Evolutionary conservation across 176 grass and related monocot genomes (phyloP).

Genomic region (Eleusine indica): DNA sequence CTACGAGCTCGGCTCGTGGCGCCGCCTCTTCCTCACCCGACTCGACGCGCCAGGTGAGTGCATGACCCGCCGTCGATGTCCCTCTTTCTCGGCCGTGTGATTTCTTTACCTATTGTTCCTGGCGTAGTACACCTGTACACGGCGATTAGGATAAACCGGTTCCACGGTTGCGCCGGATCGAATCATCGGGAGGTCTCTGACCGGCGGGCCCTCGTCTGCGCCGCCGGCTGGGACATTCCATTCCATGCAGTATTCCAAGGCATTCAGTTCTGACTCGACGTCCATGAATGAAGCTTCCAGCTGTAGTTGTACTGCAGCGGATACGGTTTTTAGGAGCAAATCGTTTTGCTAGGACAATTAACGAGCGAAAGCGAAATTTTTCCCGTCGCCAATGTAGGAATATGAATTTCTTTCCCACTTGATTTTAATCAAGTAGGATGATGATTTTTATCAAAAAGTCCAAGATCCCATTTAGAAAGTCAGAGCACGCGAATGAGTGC

Average conservation of each 20-base stretch:
- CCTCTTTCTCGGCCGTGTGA: not conserved
- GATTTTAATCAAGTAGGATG: not conserved
- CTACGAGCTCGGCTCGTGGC: slow-evolving; percentile 79
- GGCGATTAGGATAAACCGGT: not conserved
- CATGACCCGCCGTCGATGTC: too few relatives aligned
- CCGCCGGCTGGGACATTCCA: slow-evolving; percentile 20
- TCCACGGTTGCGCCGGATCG: not conserved
- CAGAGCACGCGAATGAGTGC: not conserved
- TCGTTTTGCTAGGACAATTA: too few relatives aligned
- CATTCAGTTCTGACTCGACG: slow-evolving; percentile 37
- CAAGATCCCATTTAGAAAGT: not conserved
- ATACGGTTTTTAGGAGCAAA: too few relatives aligned
- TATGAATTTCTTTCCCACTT: not conserved
- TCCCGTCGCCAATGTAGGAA: not conserved
- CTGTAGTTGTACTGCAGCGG: too few relatives aligned
- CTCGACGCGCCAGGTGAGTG: slow-evolving; percentile 70
- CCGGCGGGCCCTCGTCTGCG: not conserved
- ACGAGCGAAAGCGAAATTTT: not conserved
- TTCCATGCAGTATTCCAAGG: not conserved
- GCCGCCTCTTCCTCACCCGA: slow-evolving; percentile 70
- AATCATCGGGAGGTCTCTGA: not conserved
- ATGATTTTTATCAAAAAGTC: not conserved
- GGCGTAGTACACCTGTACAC: not conserved
- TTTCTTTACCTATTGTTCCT: not conserved
- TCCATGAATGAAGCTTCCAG: not conserved